phyloP scores from a whole-genome alignment of 75 land plant species.

The Cunninghamia lanceolata region DNA sequence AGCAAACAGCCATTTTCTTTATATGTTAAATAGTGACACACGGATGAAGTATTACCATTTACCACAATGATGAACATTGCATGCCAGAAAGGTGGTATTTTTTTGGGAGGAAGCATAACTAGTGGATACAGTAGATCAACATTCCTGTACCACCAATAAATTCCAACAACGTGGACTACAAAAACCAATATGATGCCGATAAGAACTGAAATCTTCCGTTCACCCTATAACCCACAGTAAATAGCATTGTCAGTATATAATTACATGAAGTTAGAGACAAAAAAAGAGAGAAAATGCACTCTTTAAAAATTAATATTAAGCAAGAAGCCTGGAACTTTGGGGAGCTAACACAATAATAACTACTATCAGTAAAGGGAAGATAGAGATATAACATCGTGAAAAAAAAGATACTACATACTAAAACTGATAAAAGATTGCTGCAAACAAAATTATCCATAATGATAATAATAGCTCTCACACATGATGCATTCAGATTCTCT shows the following conservation, averaged over 20 bases:
- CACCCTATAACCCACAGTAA: constrained; percentile 46
- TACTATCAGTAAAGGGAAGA: background rate
- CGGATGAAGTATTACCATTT: constrained; percentile 55
- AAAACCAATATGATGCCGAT: constrained; percentile 38
- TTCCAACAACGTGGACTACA: constrained; percentile 50
- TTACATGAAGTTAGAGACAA: background rate
- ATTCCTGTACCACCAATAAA: constrained; percentile 83
- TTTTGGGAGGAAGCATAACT: constrained; percentile 68
- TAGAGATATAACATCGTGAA: background rate
- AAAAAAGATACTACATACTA: background rate
- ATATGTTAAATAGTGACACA: background rate
- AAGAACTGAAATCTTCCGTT: constrained; percentile 62
- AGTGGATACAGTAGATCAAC: constrained; percentile 71
- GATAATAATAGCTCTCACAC: background rate
- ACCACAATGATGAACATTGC: constrained; percentile 86
- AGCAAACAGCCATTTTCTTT: background rate
- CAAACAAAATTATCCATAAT: background rate
- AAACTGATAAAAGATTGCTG: background rate
- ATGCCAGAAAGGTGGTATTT: constrained; percentile 87
- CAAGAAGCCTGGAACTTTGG: background rate
- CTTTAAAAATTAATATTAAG: background rate
- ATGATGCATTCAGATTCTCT: background rate
- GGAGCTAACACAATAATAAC: background rate
- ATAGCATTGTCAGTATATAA: constrained; percentile 1
- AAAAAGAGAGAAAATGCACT: background rate